Percentiles rank a stretch among this genome's conserved stretches.
These are phyloP conservation scores for Taphrina communis DNA, from an alignment of 1,139 yeast species.

Conservation along the genomic window DNA sequence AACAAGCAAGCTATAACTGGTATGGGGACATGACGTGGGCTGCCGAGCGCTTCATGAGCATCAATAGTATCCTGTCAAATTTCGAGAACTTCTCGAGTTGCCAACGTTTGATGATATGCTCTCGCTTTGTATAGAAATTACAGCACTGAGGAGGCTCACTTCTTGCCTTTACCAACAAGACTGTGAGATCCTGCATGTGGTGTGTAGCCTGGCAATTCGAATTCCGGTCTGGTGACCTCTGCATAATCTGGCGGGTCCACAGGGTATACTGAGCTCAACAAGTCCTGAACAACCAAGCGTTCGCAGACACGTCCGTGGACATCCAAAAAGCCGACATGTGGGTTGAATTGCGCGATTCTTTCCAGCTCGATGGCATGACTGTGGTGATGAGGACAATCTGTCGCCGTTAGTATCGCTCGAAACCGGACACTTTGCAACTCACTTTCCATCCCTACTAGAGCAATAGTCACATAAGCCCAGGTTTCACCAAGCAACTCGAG, in stretches of 20 bases:
- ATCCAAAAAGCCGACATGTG: conserved; percentile 25
- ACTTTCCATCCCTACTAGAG: conserved; percentile 21
- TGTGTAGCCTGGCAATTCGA: conserved; percentile 18
- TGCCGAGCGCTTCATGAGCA: too few species aligned
- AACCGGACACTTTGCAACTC: neutral
- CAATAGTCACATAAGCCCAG: conserved; percentile 27
- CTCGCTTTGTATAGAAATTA: too few species aligned
- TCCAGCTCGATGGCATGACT: conserved; percentile 25
- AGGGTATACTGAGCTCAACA: conserved; percentile 17
- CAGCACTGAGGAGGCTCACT: too few species aligned
- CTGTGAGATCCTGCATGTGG: neutral
- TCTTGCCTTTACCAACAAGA: too few species aligned
- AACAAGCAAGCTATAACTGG: too few species aligned
- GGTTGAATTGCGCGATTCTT: conserved; percentile 13
- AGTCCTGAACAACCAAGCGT: conserved; percentile 14
- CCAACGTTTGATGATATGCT: too few species aligned
- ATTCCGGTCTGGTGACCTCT: conserved; percentile 12
- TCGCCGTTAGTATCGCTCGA: too few species aligned
- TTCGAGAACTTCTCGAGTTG: too few species aligned
- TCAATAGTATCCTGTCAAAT: too few species aligned
- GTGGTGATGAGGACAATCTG: conserved; percentile 26
- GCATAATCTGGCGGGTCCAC: conserved; percentile 23
- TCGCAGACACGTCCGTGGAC: conserved; percentile 25
- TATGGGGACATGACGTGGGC: too few species aligned
- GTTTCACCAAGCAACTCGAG: conserved; percentile 24